Percentiles rank a stretch among this genome's conserved stretches.
These are phyloP conservation scores for Pythium folliculosum DNA, from an alignment of 352 stramenopile genomes.

Conservation along the genomic window DNA sequence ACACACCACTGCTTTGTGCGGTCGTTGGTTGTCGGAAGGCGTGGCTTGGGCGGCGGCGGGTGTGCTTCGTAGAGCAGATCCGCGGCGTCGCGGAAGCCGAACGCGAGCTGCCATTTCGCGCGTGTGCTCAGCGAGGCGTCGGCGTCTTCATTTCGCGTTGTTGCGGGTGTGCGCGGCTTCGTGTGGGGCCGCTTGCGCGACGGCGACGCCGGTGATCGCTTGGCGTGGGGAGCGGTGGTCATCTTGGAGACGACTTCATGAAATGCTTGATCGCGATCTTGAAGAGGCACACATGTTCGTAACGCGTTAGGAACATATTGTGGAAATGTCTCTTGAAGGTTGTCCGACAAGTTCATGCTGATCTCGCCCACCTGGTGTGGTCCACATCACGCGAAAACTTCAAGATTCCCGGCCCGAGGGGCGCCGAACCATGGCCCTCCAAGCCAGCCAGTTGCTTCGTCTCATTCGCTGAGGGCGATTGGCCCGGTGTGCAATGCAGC, in stretches of 20 bases:
- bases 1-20: slow-evolving; percentile 48
- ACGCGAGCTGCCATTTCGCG: slow-evolving; percentile 52
- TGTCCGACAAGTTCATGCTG: slow-evolving; percentile 10
- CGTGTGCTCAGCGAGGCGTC: not conserved
- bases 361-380: too few species aligned
- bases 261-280: too few species aligned
- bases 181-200: not conserved
- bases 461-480: too few species aligned
- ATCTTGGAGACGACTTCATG: slow-evolving; percentile 10
- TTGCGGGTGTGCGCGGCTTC: not conserved
- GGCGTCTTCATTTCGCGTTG: too few species aligned
- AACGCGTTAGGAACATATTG: slow-evolving; percentile 11
- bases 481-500: too few species aligned
- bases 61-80: slow-evolving; percentile 57
- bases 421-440: slow-evolving; percentile 24
- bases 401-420: slow-evolving; percentile 27
- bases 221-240: not conserved
- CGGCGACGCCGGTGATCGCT: not conserved
- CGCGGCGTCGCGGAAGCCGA: slow-evolving; percentile 58
- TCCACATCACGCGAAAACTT: too few species aligned
- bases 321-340: slow-evolving; percentile 26
- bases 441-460: too few species aligned
- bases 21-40: slow-evolving; percentile 39
- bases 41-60: slow-evolving; percentile 43
- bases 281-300: too few species aligned